Evolutionary conservation across 768 basidiomycete species (phyloP).

Genomic region (Austroboletus eburneus): DNA sequence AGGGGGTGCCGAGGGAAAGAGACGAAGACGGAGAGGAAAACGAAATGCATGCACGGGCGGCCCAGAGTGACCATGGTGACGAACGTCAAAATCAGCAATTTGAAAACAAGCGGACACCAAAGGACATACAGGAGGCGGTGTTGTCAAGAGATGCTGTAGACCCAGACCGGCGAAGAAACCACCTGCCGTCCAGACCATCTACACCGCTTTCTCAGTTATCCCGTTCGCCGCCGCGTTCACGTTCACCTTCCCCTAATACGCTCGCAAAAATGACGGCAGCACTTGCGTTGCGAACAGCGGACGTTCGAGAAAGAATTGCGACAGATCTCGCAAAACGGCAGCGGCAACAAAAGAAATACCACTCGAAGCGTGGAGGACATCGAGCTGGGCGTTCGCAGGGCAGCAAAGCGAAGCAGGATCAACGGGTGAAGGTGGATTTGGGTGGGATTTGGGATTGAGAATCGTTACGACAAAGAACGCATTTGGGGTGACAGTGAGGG

Average conservation of each 20-base stretch:
- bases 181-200: slow-evolving; percentile 23
- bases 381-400: slow-evolving; percentile 69
- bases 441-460: slow-evolving; percentile 58
- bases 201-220: slow-evolving; percentile 42
- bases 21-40: slow-evolving; percentile 29
- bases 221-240: slow-evolving; percentile 50
- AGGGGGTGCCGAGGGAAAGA: slow-evolving; percentile 35
- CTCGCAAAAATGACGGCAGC: slow-evolving; percentile 41
- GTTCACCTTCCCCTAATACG: slow-evolving; percentile 41
- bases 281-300: slow-evolving; percentile 33
- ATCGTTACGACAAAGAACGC: slow-evolving; percentile 13
- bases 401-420: slow-evolving; percentile 83
- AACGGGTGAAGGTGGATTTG: slow-evolving; percentile 55
- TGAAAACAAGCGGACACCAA: slow-evolving; percentile 10
- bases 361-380: slow-evolving; percentile 65
- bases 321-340: slow-evolving; percentile 59
- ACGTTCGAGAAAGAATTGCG: slow-evolving; percentile 58
- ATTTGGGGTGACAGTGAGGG: too few relatives aligned
- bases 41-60: slow-evolving; percentile 15
- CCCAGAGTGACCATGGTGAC: slow-evolving; percentile 11
- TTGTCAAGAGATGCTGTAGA: slow-evolving; percentile 1
- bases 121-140: slow-evolving; percentile 1
- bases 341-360: slow-evolving; percentile 69
- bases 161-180: slow-evolving; percentile 7
- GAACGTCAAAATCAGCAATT: slow-evolving; percentile 4